These are phyloP conservation scores for Scutellaria barbata DNA, from an alignment of 257 asterid species.

Conservation along the genomic window DNA sequence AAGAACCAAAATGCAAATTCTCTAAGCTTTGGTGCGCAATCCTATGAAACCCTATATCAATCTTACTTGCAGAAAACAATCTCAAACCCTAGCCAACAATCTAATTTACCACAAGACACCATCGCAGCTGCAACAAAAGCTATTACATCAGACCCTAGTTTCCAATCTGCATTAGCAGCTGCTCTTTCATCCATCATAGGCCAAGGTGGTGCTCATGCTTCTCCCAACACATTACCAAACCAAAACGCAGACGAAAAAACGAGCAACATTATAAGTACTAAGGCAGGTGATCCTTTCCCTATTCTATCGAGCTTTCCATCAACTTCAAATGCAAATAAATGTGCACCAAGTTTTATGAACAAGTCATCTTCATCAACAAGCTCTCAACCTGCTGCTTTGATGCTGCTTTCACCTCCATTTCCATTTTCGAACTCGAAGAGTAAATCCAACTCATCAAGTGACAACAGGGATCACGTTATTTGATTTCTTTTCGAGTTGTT, in stretches of 20 bases:
- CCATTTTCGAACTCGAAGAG: constrained; percentile 50
- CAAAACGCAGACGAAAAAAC: constrained; percentile 45
- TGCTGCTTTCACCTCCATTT: constrained; percentile 48
- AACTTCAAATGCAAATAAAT: constrained; percentile 51
- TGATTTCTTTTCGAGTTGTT: neutral
- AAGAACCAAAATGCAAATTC: constrained; percentile 52
- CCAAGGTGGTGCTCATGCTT: constrained; percentile 22
- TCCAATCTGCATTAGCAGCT: constrained; percentile 89
- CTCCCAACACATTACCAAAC: constrained; percentile 21
- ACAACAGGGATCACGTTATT: constrained; percentile 40
- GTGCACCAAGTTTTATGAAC: constrained; percentile 40
- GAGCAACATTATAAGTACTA: constrained; percentile 20
- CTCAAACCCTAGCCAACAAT: constrained; percentile 47
- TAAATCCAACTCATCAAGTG: constrained; percentile 50
- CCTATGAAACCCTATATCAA: constrained; percentile 64
- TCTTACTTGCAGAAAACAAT: constrained; percentile 49
- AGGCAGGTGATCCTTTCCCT: constrained; percentile 52
- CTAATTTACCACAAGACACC: constrained; percentile 56
- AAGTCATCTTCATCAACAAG: constrained; percentile 40
- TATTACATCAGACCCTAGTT: constrained; percentile 78
- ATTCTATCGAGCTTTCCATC: constrained; percentile 66
- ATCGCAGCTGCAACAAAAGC: constrained; percentile 95
- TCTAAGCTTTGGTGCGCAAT: constrained; percentile 58
- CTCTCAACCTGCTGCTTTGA: constrained; percentile 43
- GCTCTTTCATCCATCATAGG: constrained; percentile 81